A percentile compares a stretch with the other conserved stretches of the same genome.
Evolutionary conservation across 208 protist genomes (phyloP).

Genomic region (Leishmania lainsoni): DNA sequence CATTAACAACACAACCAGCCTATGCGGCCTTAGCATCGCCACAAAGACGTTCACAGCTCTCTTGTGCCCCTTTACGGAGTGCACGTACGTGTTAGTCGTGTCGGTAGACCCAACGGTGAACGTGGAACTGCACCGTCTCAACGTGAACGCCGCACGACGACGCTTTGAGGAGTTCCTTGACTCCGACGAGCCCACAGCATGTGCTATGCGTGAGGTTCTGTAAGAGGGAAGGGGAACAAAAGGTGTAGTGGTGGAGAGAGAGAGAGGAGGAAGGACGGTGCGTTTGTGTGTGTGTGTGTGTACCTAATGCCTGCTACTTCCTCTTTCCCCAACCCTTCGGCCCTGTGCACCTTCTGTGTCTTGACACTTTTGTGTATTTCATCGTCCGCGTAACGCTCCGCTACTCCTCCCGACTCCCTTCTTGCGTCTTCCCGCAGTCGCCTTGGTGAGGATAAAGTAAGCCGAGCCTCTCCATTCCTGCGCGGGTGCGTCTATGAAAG

Average conservation of each 20-base stretch:
- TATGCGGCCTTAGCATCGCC: slow-evolving; percentile 76
- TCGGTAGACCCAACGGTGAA: slow-evolving; percentile 70
- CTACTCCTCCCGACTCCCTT: not conserved
- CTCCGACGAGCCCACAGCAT: slow-evolving; percentile 66
- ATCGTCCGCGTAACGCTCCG: not conserved
- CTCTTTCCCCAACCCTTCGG: not conserved
- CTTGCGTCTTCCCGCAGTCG: not conserved
- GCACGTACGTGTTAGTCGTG: slow-evolving; percentile 84
- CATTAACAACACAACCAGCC: slow-evolving; percentile 88
- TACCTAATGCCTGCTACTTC: not conserved
- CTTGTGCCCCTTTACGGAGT: slow-evolving; percentile 85
- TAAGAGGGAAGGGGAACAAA: slow-evolving; percentile 11
- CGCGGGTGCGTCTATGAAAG: not conserved
- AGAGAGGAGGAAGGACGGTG: not conserved
- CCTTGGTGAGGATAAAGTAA: not conserved
- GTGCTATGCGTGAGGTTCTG: slow-evolving; percentile 83
- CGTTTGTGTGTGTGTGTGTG: not conserved
- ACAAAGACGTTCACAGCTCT: slow-evolving; percentile 80
- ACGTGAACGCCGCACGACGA: slow-evolving; percentile 61
- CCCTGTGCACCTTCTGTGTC: not conserved
- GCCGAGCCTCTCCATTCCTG: not conserved
- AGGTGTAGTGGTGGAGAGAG: not conserved
- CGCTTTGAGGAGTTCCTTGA: slow-evolving; percentile 75
- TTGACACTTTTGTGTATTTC: not conserved
- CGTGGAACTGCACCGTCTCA: slow-evolving; percentile 82